Evolutionary conservation across 208 protist species (phyloP).

Genomic region (Trichomonas gallinae): DNA sequence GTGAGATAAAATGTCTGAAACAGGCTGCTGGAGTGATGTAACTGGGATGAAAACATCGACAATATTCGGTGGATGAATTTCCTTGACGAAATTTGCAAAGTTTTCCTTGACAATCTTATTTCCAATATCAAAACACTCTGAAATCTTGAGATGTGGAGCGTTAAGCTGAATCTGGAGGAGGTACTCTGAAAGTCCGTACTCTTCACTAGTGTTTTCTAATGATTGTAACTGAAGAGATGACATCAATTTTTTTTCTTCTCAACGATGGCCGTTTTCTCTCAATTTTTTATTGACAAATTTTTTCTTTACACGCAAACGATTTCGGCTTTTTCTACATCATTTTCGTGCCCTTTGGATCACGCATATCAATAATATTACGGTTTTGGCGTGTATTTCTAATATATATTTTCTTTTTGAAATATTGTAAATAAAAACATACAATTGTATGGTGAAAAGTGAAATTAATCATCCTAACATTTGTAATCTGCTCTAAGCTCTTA

Average conservation of each 20-base stretch:
- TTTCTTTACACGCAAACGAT: background rate
- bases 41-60: background rate
- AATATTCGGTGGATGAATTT: background rate
- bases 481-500: no score
- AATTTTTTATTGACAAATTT: background rate
- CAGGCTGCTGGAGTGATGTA: background rate
- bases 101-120: background rate
- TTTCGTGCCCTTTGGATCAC: no score
- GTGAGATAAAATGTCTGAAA: background rate
- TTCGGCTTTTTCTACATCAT: no score
- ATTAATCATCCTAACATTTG: no score
- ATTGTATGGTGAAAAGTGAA: no score
- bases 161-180: background rate
- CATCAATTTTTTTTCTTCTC: background rate
- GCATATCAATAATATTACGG: no score
- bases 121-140: background rate
- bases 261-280: background rate
- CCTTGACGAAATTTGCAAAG: background rate
- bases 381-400: no score
- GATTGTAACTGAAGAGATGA: background rate
- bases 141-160: background rate
- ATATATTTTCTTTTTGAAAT: no score
- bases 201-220: background rate
- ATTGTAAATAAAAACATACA: no score
- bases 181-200: background rate